A percentile compares a stretch with the other conserved stretches of the same genome.
These are phyloP conservation scores for Xylariales sp. DNA, from an alignment of 2,329 filamentous ascomycete species.

Conservation along the genomic window DNA sequence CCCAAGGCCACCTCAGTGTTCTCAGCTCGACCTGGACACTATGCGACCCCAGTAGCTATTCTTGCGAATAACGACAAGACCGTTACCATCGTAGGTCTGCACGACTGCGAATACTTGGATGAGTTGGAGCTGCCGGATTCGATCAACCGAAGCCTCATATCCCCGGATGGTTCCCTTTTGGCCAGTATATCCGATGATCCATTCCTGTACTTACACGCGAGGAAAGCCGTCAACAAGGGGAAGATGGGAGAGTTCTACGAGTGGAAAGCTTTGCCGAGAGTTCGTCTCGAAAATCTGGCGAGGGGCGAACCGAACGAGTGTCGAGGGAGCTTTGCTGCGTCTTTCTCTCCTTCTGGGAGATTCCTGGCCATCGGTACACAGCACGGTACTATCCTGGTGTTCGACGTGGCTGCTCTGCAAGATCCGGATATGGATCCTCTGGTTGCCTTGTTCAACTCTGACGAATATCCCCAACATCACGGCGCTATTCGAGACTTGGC, in stretches of 20 bases:
- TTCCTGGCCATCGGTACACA: constrained; percentile 76
- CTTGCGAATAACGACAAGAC: constrained; percentile 90
- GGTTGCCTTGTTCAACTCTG: constrained; percentile 72
- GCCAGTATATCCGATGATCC: constrained; percentile 85
- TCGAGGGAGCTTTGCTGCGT: constrained; percentile 71
- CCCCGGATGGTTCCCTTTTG: constrained; percentile 76
- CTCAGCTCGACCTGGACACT: constrained; percentile 30
- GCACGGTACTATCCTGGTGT: constrained; percentile 73
- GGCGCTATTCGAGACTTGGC: constrained; percentile 88
- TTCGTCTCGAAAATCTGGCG: constrained; percentile 55
- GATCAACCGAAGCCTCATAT: constrained; percentile 93
- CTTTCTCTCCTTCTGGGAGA: constrained; percentile 67
- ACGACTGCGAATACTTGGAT: constrained; percentile 60
- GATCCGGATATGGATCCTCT: constrained; percentile 52
- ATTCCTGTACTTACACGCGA: constrained; percentile 76
- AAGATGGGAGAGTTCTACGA: constrained; percentile 31
- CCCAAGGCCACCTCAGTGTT: constrained; percentile 27
- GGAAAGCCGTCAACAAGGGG: constrained; percentile 34
- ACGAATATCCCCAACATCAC: constrained; percentile 61
- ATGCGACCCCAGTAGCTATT: constrained; percentile 57
- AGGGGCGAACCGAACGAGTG: constrained; percentile 50
- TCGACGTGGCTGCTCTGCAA: constrained; percentile 51
- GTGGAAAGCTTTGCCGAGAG: constrained; percentile 47
- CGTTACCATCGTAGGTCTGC: constrained; percentile 76
- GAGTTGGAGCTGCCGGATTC: constrained; percentile 72